Evolutionary conservation across 2,329 filamentous ascomycete genomes (phyloP).

Genomic region (Aspergillus puulaauensis): DNA sequence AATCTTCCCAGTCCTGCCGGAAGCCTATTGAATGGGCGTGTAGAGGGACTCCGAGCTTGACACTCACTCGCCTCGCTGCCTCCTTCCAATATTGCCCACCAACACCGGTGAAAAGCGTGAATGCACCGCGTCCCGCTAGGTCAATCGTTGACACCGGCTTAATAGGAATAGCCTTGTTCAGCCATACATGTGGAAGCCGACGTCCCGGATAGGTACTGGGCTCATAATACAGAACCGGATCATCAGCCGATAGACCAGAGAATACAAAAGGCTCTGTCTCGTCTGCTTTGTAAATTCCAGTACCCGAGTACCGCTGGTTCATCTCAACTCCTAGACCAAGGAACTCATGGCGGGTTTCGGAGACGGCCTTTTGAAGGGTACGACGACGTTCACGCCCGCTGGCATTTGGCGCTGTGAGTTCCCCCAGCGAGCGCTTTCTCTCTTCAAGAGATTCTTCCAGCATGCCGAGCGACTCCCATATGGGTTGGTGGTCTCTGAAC

Average conservation of each 20-base stretch:
- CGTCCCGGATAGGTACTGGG: slow-evolving; percentile 6
- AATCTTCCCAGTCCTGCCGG: slow-evolving; percentile 3
- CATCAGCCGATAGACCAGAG: not conserved
- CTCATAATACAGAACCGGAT: not conserved
- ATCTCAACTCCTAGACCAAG: not conserved
- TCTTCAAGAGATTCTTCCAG: not conserved
- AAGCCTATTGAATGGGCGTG: slow-evolving; percentile 6
- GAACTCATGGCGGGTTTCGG: not conserved
- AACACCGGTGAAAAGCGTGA: not conserved
- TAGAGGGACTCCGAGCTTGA: not conserved
- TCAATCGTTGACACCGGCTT: slow-evolving; percentile 3
- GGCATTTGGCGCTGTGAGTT: not conserved
- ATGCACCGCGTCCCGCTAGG: slow-evolving; percentile 1
- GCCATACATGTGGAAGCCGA: slow-evolving; percentile 9
- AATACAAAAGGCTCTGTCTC: not conserved
- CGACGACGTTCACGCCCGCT: not conserved
- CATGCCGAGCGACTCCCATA: not conserved
- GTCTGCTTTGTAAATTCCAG: not conserved
- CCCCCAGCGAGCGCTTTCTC: not conserved
- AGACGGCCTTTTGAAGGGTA: not conserved
- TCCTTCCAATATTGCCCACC: slow-evolving; percentile 3
- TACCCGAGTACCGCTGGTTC: not conserved
- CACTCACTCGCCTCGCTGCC: not conserved
- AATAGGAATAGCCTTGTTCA: not conserved
- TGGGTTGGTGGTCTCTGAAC: not conserved